Conservation (phyloP, 2,329 filamentous ascomycete genomes). For the Colletotrichum sansevieriae region DNA sequence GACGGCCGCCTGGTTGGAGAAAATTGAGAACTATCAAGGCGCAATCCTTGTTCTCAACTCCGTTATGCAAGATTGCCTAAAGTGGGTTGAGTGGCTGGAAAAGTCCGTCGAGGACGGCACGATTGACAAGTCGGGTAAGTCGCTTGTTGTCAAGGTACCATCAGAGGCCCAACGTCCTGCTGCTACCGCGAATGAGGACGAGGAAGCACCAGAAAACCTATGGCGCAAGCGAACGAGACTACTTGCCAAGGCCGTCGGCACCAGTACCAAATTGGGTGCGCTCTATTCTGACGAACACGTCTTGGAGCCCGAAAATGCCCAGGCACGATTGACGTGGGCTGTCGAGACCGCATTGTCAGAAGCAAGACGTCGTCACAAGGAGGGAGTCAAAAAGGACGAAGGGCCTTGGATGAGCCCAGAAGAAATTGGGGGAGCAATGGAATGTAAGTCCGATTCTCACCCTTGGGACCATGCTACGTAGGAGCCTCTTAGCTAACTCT, state of each 20-base stretch:
- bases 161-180: slow-evolving; percentile 30
- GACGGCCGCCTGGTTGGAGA: slow-evolving; percentile 83
- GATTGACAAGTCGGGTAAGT: slow-evolving; percentile 55
- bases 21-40: slow-evolving; percentile 76
- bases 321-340: slow-evolving; percentile 82
- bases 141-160: slow-evolving; percentile 41
- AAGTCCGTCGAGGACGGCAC: slow-evolving; percentile 62
- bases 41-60: slow-evolving; percentile 84
- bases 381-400: slow-evolving; percentile 78
- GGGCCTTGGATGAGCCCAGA: slow-evolving; percentile 78
- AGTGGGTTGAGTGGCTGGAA: slow-evolving; percentile 70
- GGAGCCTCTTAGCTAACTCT: slow-evolving; percentile 45
- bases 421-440: slow-evolving; percentile 80
- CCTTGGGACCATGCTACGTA: not conserved
- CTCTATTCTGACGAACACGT: slow-evolving; percentile 84
- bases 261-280: slow-evolving; percentile 86
- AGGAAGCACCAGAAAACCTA: slow-evolving; percentile 59
- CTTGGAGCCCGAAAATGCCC: slow-evolving; percentile 78
- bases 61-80: slow-evolving; percentile 76
- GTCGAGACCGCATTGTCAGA: slow-evolving; percentile 86
- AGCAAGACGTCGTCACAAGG: slow-evolving; percentile 73
- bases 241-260: slow-evolving; percentile 79
- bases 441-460: slow-evolving; percentile 61
- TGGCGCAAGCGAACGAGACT: slow-evolving; percentile 74
- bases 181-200: slow-evolving; percentile 44